A percentile compares a stretch with the other conserved stretches of the same genome.
These are phyloP conservation scores for Ogataea thermomethanolica DNA, from an alignment of 805 yeast species.

Conservation along the genomic window DNA sequence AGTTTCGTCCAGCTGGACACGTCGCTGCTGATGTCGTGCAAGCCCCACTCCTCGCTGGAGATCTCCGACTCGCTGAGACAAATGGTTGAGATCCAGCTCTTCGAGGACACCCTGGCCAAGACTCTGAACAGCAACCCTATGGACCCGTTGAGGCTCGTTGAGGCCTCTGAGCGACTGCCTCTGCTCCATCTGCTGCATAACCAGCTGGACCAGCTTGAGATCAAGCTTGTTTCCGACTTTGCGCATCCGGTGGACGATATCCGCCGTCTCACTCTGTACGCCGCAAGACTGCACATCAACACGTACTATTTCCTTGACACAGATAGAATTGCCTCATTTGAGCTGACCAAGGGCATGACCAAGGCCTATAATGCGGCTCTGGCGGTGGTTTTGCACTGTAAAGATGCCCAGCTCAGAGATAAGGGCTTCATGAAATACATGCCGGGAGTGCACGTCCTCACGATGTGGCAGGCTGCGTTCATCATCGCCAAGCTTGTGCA, in stretches of 20 bases:
- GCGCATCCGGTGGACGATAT: slow-evolving; percentile 57
- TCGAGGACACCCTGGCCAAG: slow-evolving; percentile 81
- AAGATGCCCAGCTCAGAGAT: slow-evolving; percentile 55
- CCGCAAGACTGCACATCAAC: slow-evolving; percentile 76
- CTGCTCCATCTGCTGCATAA: slow-evolving; percentile 64
- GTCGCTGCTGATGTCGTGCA: slow-evolving; percentile 53
- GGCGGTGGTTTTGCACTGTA: slow-evolving; percentile 64
- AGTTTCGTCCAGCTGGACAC: slow-evolving; percentile 85
- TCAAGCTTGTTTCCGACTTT: slow-evolving; percentile 39
- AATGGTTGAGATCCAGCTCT: slow-evolving; percentile 78
- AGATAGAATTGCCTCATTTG: slow-evolving; percentile 46
- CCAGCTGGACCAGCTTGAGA: slow-evolving; percentile 75
- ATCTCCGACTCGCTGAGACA: slow-evolving; percentile 63
- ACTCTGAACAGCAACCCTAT: slow-evolving; percentile 68
- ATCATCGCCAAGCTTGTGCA: slow-evolving; percentile 76
- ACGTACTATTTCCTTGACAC: slow-evolving; percentile 80
- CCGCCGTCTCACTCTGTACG: slow-evolving; percentile 62
- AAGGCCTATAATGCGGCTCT: slow-evolving; percentile 78
- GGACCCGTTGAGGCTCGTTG: slow-evolving; percentile 63
- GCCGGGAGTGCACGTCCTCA: slow-evolving; percentile 78
- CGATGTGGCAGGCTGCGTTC: slow-evolving; percentile 90
- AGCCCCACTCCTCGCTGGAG: slow-evolving; percentile 40
- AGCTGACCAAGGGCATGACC: slow-evolving; percentile 68
- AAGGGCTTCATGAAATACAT: slow-evolving; percentile 66
- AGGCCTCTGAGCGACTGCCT: slow-evolving; percentile 69